phyloP scores from a whole-genome alignment of 495 filamentous ascomycete genomes.

The Aspergillus haitiensis region DNA sequence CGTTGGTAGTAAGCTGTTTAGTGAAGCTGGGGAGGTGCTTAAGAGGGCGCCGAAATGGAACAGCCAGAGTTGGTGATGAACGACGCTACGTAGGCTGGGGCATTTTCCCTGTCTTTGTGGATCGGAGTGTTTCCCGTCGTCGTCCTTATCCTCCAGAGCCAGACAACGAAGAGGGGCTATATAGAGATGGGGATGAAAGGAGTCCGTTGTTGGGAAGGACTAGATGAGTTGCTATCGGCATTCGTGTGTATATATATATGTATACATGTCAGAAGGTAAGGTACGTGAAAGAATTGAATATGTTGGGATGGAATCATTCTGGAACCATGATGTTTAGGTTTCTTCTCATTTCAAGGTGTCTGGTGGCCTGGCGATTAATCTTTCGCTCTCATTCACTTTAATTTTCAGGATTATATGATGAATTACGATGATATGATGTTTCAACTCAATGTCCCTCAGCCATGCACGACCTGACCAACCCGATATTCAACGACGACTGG shows the following conservation, averaged over 20 bases:
- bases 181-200: slow-evolving; percentile 29
- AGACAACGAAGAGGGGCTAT: slow-evolving; percentile 17
- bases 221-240: too few species aligned
- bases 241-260: too few species aligned
- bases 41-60: slow-evolving; percentile 26
- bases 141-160: background rate
- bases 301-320: too few species aligned
- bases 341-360: too few species aligned
- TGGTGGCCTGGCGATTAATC: background rate
- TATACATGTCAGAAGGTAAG: background rate
- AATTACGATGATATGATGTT: too few species aligned
- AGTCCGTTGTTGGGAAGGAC: slow-evolving; percentile 29
- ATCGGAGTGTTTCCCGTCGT: background rate
- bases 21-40: slow-evolving; percentile 26
- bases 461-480: slow-evolving; percentile 52
- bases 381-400: too few species aligned
- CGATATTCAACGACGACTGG: slow-evolving; percentile 58
- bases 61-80: slow-evolving; percentile 8
- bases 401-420: too few species aligned
- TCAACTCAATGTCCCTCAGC: slow-evolving; percentile 5
- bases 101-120: slow-evolving; percentile 1
- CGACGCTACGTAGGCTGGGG: slow-evolving; percentile 14
- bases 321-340: too few species aligned
- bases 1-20: slow-evolving; percentile 28
- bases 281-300: background rate